Conservation (phyloP, 1,284 basidiomycete species). For the Cutaneotrichosporon sp. region DNA sequence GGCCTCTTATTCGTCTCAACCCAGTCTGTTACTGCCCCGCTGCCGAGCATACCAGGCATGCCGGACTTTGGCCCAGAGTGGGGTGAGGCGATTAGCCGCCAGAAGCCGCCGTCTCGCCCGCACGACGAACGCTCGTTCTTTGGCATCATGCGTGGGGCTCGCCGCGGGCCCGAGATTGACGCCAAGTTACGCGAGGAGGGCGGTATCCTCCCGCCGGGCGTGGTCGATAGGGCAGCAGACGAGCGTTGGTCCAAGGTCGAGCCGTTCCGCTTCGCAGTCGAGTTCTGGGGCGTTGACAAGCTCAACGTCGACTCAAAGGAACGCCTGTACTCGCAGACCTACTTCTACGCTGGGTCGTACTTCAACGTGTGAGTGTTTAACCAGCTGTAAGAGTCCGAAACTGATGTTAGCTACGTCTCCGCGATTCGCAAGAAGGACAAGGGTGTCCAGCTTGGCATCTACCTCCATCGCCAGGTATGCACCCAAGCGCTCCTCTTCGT, state of each 20-base stretch:
- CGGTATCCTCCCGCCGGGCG: conserved; percentile 15
- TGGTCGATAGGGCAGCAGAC: conserved; percentile 24
- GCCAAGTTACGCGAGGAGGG: conserved; percentile 31
- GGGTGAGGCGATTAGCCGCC: conserved; percentile 11
- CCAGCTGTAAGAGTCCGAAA: conserved; percentile 57
- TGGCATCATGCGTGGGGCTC: conserved; percentile 44
- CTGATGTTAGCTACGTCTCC: conserved; percentile 69
- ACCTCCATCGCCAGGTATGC: conserved; percentile 72
- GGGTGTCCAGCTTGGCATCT: conserved; percentile 78
- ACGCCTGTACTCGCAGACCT: conserved; percentile 58
- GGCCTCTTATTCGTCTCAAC: conserved; percentile 56
- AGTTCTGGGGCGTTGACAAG: conserved; percentile 83
- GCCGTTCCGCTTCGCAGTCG: conserved; percentile 75
- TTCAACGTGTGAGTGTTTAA: conserved; percentile 34
- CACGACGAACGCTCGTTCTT: conserved; percentile 52
- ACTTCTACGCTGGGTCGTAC: conserved; percentile 54
- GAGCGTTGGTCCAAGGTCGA: conserved; percentile 54
- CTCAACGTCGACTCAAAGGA: conserved; percentile 71
- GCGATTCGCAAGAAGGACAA: conserved; percentile 68
- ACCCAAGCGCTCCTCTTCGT: no score
- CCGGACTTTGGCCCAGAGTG: conserved; percentile 47
- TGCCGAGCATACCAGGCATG: conserved; percentile 32
- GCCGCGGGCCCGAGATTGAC: conserved; percentile 41
- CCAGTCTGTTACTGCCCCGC: conserved; percentile 8
- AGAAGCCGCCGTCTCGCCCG: conserved; percentile 34